Conservation (phyloP, 75 land plant species). For the Cupressus sempervirens region DNA sequence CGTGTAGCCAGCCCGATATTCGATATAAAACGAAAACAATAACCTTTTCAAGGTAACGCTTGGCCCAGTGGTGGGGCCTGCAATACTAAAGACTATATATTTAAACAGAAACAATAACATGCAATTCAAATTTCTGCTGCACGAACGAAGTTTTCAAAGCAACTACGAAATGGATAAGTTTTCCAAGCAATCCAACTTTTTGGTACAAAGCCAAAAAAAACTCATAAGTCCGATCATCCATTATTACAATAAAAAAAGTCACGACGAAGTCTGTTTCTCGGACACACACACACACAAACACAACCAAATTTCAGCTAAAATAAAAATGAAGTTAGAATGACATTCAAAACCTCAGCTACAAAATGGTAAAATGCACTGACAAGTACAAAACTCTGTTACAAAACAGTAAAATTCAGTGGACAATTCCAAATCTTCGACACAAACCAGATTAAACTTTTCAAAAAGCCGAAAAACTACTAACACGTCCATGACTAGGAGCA, state of each 20-base stretch:
- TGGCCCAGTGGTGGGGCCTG: no score
- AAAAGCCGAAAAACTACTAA: not conserved
- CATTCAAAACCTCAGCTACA: not conserved
- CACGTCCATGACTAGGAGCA: not conserved
- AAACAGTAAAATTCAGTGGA: not conserved
- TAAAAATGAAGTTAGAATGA: not conserved
- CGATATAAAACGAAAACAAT: no score
- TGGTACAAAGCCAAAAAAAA: not conserved
- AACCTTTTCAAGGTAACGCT: no score
- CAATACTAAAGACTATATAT: no score
- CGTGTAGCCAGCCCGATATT: no score
- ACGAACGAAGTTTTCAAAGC: not conserved
- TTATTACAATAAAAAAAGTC: no score
- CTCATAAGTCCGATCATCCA: not conserved
- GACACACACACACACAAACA: no score
- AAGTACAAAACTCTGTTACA: not conserved
- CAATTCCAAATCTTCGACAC: not conserved
- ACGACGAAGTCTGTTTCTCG: no score
- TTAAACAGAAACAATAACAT: not conserved
- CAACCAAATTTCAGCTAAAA: no score
- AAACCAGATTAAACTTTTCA: not conserved
- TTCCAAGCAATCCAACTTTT: not conserved
- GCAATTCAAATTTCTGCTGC: not conserved
- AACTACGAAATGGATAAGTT: not conserved
- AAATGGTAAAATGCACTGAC: not conserved